Base-by-base conservation (phyloP, 1,284 basidiomycete species). In the Sphagnurus paluster region DNA sequence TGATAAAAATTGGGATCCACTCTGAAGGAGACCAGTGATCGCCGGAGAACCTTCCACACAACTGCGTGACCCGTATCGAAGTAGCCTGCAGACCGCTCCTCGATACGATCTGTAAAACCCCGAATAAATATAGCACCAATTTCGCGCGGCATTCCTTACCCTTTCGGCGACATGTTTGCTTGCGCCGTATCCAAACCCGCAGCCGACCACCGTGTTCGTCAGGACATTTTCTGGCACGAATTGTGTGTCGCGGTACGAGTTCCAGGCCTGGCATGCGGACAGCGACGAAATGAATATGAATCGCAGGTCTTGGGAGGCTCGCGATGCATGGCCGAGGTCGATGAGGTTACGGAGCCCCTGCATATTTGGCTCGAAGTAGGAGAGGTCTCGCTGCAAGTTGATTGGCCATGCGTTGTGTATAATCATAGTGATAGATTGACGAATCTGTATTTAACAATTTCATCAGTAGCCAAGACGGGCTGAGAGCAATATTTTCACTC, bases 261-360 rank as follows among this genome's bases (percentile, higher is more conserved):
- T 42, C 57, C 57, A 59, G 9, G 30, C 24, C 14, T 49, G 52
- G 5, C 39, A 48, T 10, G 52, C 44, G 10, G 39, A 49, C n/a
- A 56, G 45, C 2, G 57, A 58, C 1, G 55, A 56, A 1, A 48
- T 41, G 28, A 59, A 59, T 10, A 58, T 2, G 37, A 59, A 80
- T 38, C 16, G 50, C 11, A 51, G 29, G 13, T 13, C 14, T 14
- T 13, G 21, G 3, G 50, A 8, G 14, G 20, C 23, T 4, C 24
- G 16, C 13, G 44, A 37, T 2, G 39, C 38, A 19, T 37, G 41
- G 6, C 26, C 36, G 9, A 52, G 40, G 16, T 52, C 37, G 2
- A 52, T 46, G 9, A 52, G 25, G 33, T 52, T 21, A 3, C 48
- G 43, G 5, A 44, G 38, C 5, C 47, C 48, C 5, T 26, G 41